A percentile compares a stretch with the other conserved stretches of the same genome.
These are phyloP conservation scores for Salix caprea DNA, from an alignment of 345 rosid genomes.

Conservation along the genomic window DNA sequence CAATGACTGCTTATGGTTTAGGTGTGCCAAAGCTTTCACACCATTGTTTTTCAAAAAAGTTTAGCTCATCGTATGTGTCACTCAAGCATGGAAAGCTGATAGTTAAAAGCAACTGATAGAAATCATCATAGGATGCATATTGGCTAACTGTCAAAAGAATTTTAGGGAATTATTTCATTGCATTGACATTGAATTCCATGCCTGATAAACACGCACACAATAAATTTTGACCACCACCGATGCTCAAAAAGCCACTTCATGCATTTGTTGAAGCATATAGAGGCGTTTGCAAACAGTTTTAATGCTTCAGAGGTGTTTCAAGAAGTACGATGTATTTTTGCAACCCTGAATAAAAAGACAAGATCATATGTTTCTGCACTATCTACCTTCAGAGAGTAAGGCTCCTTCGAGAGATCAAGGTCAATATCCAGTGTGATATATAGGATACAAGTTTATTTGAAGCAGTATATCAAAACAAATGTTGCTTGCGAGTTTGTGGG, in stretches of 20 bases:
- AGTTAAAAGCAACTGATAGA: not conserved
- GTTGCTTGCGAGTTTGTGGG: not conserved
- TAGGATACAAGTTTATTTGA: not conserved
- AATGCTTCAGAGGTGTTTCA: not conserved
- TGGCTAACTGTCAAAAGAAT: not conserved
- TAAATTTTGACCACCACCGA: not conserved
- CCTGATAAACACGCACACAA: not conserved
- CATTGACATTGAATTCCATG: not conserved
- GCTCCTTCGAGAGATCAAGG: not conserved
- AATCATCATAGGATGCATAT: not conserved
- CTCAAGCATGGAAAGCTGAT: not conserved
- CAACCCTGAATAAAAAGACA: not conserved
- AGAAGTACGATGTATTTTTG: not conserved
- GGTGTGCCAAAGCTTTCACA: constrained; percentile 39
- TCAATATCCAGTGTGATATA: not conserved
- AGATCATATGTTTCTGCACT: not conserved
- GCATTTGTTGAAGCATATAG: not conserved
- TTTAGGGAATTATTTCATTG: not conserved
- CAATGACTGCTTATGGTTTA: constrained; percentile 91
- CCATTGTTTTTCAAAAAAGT: not conserved
- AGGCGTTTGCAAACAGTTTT: not conserved
- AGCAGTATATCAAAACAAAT: not conserved
- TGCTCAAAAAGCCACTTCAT: not conserved
- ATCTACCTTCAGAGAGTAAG: not conserved
- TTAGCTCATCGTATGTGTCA: not conserved